phyloP scores from a whole-genome alignment of 2,329 filamentous ascomycete genomes.

The Clathrospora elynae region DNA sequence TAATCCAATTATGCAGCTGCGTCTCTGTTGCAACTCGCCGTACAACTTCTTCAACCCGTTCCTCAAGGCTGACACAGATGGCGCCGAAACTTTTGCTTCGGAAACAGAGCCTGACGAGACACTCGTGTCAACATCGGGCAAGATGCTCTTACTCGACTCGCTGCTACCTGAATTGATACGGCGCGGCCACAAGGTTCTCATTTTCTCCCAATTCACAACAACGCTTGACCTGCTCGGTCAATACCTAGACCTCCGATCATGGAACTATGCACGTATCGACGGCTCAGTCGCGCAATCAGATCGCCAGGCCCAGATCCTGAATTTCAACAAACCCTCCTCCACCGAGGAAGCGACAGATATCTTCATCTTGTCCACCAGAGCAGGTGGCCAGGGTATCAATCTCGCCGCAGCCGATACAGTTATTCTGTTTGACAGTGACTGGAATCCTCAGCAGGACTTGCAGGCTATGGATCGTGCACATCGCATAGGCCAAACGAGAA shows the following conservation, averaged over 20 bases:
- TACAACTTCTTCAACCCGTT: slow-evolving; percentile 98
- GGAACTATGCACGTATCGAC: slow-evolving; percentile 88
- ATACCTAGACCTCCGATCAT: slow-evolving; percentile 79
- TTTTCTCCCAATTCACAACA: slow-evolving; percentile 96
- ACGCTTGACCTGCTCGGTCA: slow-evolving; percentile 90
- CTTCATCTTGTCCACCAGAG: slow-evolving; percentile 87
- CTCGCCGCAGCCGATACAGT: slow-evolving; percentile 90
- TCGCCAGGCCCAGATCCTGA: slow-evolving; percentile 55
- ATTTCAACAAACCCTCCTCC: slow-evolving; percentile 52
- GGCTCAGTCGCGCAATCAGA: slow-evolving; percentile 76
- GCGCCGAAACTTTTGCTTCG: slow-evolving; percentile 52
- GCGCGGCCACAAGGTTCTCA: slow-evolving; percentile 83
- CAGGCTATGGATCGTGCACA: slow-evolving; percentile 96
- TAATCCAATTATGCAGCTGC: slow-evolving; percentile 89
- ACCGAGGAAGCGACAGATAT: slow-evolving; percentile 59
- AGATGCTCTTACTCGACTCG: slow-evolving; percentile 92
- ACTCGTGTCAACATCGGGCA: slow-evolving; percentile 85
- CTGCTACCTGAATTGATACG: slow-evolving; percentile 76
- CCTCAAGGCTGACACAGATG: slow-evolving; percentile 54
- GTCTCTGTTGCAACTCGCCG: slow-evolving; percentile 88
- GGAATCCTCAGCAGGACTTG: slow-evolving; percentile 96
- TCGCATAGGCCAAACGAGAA: slow-evolving; percentile 88
- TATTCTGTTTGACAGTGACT: slow-evolving; percentile 86
- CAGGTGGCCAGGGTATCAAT: slow-evolving; percentile 95
- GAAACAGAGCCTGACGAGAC: slow-evolving; percentile 70